Evolutionary conservation across 83 land plant species (phyloP), one percentile per base, ranked within the genome.

Genomic region (Picea engelmannii): DNA sequence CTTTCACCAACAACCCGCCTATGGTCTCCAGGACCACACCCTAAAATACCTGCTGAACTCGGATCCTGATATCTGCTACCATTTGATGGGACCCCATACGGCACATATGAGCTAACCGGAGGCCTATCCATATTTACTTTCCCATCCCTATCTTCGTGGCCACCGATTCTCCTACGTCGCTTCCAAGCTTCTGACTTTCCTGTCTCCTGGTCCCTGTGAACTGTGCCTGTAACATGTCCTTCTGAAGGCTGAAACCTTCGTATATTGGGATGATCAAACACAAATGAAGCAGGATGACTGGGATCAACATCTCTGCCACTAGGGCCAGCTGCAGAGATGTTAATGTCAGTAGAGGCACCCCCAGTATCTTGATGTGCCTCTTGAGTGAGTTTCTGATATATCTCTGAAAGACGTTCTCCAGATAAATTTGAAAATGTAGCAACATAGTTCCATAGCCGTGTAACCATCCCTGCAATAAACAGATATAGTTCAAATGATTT

Each of bases 401-500:
- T 90, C 75, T 95, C 93, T 25, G 91, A 82, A 21, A 98, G 95
- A 31, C 85, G 83, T 71, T 90, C 96, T 27, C 99, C 99, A 67
- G 96, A 74, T 63, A 98, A 81, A 85, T 94, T 96, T 67, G 99
- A 98, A 76, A 89, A 98, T 71, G 88, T 94, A 16, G 99, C 94
- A 10, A 98, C 97, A 82, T 98, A 98, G 76, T 96, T 96, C 99
- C 99, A 98, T 27, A 98, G 85, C 38, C 99, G 87, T 60, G 87
- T 90, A 3, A 89, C 92, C 94, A 96, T 94, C 81, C 94, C 99
- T 98, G 97, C 27, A 82, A 75, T 12, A 59, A 13, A 44, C 38
- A 15, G 38, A 58, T 40, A 47, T 6, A 79, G 62, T 81, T 47
- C 18, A 82, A 55, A 55, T 55, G 60, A 55, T 55, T 55, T 55